Conservation (phyloP, 495 filamentous ascomycete genomes). For the Diplogelasinospora grovesii region DNA sequence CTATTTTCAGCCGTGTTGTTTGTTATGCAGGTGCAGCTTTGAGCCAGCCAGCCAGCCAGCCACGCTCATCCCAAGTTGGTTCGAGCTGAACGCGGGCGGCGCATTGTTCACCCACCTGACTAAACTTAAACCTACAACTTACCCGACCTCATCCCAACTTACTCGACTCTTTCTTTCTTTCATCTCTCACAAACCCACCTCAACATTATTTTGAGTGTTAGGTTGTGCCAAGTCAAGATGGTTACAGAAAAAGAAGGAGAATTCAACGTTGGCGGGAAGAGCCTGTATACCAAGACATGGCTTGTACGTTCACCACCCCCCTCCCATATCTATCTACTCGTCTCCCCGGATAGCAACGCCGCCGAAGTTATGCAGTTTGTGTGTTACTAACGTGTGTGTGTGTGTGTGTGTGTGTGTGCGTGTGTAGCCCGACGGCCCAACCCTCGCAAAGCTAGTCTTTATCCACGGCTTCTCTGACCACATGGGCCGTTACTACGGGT, state of each 20-base stretch:
- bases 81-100: too few species aligned
- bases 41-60: too few species aligned
- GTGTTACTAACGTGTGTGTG: too few species aligned
- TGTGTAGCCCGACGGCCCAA: constrained; percentile 40
- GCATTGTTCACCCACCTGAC: too few species aligned
- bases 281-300: constrained; percentile 82
- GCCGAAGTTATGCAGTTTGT: too few species aligned
- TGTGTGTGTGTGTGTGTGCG: too few species aligned
- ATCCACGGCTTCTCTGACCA: constrained; percentile 90
- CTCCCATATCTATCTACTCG: constrained; percentile 1
- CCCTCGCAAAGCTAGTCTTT: constrained; percentile 64
- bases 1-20: too few species aligned
- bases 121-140: not conserved
- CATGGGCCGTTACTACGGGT: constrained; percentile 60
- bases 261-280: constrained; percentile 48
- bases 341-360: too few species aligned
- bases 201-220: not conserved
- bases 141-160: not conserved
- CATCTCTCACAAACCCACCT: not conserved
- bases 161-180: constrained; percentile 5
- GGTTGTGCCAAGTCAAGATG: constrained; percentile 28
- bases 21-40: too few species aligned
- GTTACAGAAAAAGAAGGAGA: constrained; percentile 42
- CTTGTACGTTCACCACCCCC: constrained; percentile 50
- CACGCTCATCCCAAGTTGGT: too few species aligned